Evolutionary conservation across 2,329 filamentous ascomycete genomes (phyloP).

Genomic region (Dactylonectria macrodidyma): DNA sequence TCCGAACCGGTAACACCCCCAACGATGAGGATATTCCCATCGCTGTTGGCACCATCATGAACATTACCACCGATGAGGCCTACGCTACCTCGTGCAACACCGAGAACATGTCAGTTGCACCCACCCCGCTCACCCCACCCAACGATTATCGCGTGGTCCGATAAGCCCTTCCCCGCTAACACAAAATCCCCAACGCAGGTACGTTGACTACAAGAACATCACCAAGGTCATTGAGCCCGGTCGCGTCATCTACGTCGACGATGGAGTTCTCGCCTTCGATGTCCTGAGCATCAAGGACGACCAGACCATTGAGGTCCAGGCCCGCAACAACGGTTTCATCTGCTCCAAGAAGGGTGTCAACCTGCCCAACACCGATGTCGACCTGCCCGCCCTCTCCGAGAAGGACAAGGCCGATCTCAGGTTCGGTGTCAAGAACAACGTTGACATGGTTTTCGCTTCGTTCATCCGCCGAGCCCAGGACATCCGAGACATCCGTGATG

Average conservation of each 20-base stretch:
- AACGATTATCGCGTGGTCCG: background rate
- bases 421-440: conserved; percentile 98
- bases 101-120: conserved; percentile 86
- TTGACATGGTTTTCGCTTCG: conserved; percentile 99
- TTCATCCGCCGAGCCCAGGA: conserved; percentile 97
- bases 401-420: conserved; percentile 96
- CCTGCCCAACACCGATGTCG: conserved; percentile 97
- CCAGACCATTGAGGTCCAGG: conserved; percentile 87
- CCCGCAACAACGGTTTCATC: conserved; percentile 98
- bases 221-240: conserved; percentile 95
- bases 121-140: background rate
- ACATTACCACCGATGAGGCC: conserved; percentile 96
- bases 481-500: conserved; percentile 91
- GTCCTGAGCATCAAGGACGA: conserved; percentile 91
- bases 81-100: conserved; percentile 89
- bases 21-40: conserved; percentile 93
- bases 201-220: conserved; percentile 99
- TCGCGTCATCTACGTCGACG: conserved; percentile 97
- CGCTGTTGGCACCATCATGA: conserved; percentile 85
- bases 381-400: conserved; percentile 96
- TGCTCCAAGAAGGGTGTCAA: conserved; percentile 99
- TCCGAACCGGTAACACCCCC: conserved; percentile 77
- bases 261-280: conserved; percentile 97
- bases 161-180: conserved; percentile 25
- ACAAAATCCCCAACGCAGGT: conserved; percentile 67